A percentile compares a stretch with the other conserved stretches of the same genome.
Evolutionary conservation across 2,329 filamentous ascomycete species (phyloP).

Genomic region (Pestalotiopsis sp.): DNA sequence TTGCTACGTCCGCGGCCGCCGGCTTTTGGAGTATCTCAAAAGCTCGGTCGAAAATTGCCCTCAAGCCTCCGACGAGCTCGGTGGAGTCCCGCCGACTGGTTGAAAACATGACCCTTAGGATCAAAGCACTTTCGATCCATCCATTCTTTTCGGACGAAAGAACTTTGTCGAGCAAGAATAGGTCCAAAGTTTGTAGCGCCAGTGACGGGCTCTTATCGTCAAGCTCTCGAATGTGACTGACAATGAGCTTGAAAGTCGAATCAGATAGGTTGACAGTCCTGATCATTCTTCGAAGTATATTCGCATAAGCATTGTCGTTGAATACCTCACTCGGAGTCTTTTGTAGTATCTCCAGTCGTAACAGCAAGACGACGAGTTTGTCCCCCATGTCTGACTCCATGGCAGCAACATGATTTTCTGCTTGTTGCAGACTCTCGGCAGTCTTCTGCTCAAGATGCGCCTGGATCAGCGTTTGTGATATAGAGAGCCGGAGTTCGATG

Average conservation of each 20-base stretch:
- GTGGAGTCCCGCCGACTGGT: conserved; percentile 45
- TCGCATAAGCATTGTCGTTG: conserved; percentile 46
- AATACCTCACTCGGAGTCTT: conserved; percentile 46
- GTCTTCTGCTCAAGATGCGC: conserved; percentile 50
- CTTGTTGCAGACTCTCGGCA: conserved; percentile 46
- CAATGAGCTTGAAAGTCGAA: conserved; percentile 62
- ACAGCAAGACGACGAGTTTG: conserved; percentile 63
- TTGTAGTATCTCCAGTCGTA: conserved; percentile 68
- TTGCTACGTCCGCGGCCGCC: conserved; percentile 61
- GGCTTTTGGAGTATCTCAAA: conserved; percentile 42
- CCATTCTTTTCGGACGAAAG: conserved; percentile 45
- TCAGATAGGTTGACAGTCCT: conserved; percentile 60
- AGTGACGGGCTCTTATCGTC: conserved; percentile 51
- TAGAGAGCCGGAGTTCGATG: conserved; percentile 63
- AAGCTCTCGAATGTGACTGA: conserved; percentile 68
- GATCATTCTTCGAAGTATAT: conserved; percentile 63
- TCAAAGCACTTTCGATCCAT: conserved; percentile 69
- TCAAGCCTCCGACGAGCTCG: conserved; percentile 27
- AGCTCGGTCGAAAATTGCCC: conserved; percentile 33
- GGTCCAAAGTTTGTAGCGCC: conserved; percentile 56
- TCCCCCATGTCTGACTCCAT: conserved; percentile 64
- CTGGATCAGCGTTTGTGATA: conserved; percentile 64
- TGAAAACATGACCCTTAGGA: conserved; percentile 68
- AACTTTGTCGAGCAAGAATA: conserved; percentile 62
- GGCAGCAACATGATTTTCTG: conserved; percentile 56